Conservation (phyloP, 2,329 filamentous ascomycete species). For the Aspergillus neotritici region DNA sequence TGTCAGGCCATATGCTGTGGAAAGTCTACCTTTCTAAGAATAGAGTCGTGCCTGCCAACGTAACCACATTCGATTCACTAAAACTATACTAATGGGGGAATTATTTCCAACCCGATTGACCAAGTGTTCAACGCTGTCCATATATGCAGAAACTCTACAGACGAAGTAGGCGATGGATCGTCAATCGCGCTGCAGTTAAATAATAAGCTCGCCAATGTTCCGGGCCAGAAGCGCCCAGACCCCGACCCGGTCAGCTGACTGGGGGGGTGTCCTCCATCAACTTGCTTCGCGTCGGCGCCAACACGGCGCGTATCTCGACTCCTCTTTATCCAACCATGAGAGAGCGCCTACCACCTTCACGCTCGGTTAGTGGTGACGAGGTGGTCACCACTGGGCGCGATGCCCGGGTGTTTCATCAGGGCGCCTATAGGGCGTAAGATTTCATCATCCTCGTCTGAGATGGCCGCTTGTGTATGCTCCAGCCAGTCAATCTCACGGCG, state of each 20-base stretch:
- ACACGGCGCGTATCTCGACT: slow-evolving; percentile 19
- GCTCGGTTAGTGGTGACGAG: slow-evolving; percentile 1
- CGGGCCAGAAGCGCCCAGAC: slow-evolving; percentile 1
- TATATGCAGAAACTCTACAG: too few relatives aligned
- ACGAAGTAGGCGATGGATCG: too few relatives aligned
- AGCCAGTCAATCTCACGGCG: slow-evolving; percentile 12
- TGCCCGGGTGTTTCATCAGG: slow-evolving; percentile 23
- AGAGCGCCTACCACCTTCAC: slow-evolving; percentile 8
- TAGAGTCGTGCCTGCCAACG: too few relatives aligned
- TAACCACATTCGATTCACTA: too few relatives aligned
- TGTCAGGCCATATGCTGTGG: too few relatives aligned
- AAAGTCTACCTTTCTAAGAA: background rate
- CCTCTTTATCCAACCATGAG: slow-evolving; percentile 7
- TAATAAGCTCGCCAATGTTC: too few relatives aligned
- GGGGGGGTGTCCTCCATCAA: slow-evolving; percentile 9
- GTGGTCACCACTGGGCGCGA: slow-evolving; percentile 4
- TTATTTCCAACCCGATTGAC: too few relatives aligned
- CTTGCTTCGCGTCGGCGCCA: slow-evolving; percentile 16
- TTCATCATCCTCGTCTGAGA: slow-evolving; percentile 22
- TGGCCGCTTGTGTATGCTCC: slow-evolving; percentile 3
- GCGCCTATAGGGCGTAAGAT: slow-evolving; percentile 23
- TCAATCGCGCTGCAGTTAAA: too few relatives aligned
- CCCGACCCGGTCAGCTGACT: slow-evolving; percentile 14
- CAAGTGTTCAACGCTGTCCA: too few relatives aligned
- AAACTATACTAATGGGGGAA: too few relatives aligned